phyloP scores from a whole-genome alignment of 805 yeast genomes.

The Candida boleticola region DNA sequence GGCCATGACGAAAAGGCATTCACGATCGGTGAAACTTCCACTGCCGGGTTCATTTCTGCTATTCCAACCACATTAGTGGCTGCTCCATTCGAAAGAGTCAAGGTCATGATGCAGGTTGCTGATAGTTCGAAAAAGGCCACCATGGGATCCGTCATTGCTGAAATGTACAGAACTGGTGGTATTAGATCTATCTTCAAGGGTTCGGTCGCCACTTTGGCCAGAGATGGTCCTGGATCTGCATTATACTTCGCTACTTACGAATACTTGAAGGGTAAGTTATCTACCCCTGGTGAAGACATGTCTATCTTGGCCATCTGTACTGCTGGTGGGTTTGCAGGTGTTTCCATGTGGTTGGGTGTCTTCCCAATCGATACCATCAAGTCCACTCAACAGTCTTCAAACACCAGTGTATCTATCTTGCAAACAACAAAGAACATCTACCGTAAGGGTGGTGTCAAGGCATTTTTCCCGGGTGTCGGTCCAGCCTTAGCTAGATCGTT shows the following conservation, averaged over 20 bases:
- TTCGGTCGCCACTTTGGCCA: conserved; percentile 84
- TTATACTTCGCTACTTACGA: conserved; percentile 95
- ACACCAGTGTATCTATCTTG: conserved; percentile 50
- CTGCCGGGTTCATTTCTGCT: conserved; percentile 94
- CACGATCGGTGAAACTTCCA: conserved; percentile 67
- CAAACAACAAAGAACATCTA: conserved; percentile 71
- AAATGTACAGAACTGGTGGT: conserved; percentile 79
- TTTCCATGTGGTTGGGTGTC: conserved; percentile 93
- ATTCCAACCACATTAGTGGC: conserved; percentile 93
- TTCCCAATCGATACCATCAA: conserved; percentile 97
- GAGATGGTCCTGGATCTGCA: conserved; percentile 98
- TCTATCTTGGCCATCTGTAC: conserved; percentile 73
- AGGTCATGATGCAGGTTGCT: conserved; percentile 87
- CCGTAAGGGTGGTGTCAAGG: conserved; percentile 74
- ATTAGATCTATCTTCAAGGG: conserved; percentile 84
- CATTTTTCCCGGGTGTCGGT: conserved; percentile 96
- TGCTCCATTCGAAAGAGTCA: conserved; percentile 96
- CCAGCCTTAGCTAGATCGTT: conserved; percentile 92
- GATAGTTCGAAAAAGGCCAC: conserved; percentile 42
- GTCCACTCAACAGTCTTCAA: conserved; percentile 72
- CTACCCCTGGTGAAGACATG: conserved; percentile 54
- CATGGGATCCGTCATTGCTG: conserved; percentile 60
- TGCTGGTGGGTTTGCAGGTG: conserved; percentile 96
- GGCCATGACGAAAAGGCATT: conserved; percentile 44
- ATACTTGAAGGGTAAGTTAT: conserved; percentile 61